Evolutionary conservation across 1,284 basidiomycete genomes (phyloP), one percentile per base, ranked within the genome.

Genomic region (Amylostereum areolatum): DNA sequence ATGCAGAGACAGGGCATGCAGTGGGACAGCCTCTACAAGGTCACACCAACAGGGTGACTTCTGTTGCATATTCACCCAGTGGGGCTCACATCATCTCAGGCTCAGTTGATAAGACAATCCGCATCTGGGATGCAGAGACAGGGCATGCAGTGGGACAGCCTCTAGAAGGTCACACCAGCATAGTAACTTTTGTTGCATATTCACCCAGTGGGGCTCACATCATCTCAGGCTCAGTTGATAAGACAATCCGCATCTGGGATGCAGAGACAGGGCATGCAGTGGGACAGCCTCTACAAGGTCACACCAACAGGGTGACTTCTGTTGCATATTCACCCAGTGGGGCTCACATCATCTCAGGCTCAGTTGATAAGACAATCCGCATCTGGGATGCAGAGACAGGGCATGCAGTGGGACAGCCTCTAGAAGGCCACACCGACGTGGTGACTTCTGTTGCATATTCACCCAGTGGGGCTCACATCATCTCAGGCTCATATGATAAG

Each of bases 181-280:
- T 24, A 8, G 37, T 55, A 9, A 18, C 31, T 10, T 43, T 46
- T n/a, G 37, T 57, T 31, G 48, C 49, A 1, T 55, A 49, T 33
- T 55, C 54, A 3, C 42, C 59, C 45, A 49, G 55, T 57, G 49
- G 57, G 36, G 47, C 34, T 2, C 47, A 52, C 18, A 52, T 68
- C n/a, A 59, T 58, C 2, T 64, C 63, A 30, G 58, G 63, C 29
- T 60, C 60, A 11, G 40, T 50, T 34, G 66, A 67, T 41, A 27
- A 50, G 6, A 62, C 58, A 2, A 51, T 66, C 9, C 37, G 51
- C 6, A 47, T 66, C 4, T 64, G 64, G 62, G 50, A 61, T 49
- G 34, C 53, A 18, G 27, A 48, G 33, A 58, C 36, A 6, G 61
- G 61, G 5, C n/a, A 44, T 8, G 9, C 18, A 7, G 37, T 57